These are phyloP conservation scores for Phyllosticta ampelicida DNA, from an alignment of 2,329 filamentous ascomycete species.

Conservation along the genomic window DNA sequence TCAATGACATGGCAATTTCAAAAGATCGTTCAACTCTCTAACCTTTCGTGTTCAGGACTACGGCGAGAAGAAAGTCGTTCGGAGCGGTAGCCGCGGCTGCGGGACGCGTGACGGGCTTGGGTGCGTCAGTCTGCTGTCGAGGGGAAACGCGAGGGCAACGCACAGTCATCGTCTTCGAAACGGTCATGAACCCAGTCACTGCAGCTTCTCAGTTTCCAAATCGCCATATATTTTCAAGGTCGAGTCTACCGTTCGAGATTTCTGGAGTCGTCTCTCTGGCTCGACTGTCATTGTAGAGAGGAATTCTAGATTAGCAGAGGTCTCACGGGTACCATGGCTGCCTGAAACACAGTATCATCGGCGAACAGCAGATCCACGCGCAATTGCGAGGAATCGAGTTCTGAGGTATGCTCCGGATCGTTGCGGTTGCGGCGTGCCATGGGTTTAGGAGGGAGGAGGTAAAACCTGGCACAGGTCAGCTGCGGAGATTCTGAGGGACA, in stretches of 20 bases:
- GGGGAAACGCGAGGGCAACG: conserved; percentile 11
- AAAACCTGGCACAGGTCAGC: conserved; percentile 9
- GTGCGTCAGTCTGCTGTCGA: conserved; percentile 11
- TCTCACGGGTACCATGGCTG: conserved; percentile 14
- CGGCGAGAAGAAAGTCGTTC: conserved; percentile 19
- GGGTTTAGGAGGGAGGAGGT: conserved; percentile 26
- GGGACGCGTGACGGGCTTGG: conserved; percentile 14
- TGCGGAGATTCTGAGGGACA: not conserved
- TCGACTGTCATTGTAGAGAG: conserved; percentile 22
- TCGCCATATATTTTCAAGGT: not conserved
- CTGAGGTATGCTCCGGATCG: conserved; percentile 10
- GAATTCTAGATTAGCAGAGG: conserved; percentile 27
- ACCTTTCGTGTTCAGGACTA: conserved; percentile 5
- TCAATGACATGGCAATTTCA: not conserved
- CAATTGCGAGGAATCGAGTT: conserved; percentile 8
- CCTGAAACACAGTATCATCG: conserved; percentile 24
- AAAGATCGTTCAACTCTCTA: not conserved
- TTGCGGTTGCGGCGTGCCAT: conserved; percentile 7
- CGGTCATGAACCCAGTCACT: conserved; percentile 86
- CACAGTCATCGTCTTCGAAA: conserved; percentile 55
- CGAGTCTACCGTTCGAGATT: conserved; percentile 57
- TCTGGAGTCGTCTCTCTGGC: conserved; percentile 44
- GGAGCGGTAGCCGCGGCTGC: conserved; percentile 14
- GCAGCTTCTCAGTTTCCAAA: conserved; percentile 33
- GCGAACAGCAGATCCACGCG: conserved; percentile 12